phyloP scores from a whole-genome alignment of 352 stramenopile genomes.

The Globisporangium cederbergense region DNA sequence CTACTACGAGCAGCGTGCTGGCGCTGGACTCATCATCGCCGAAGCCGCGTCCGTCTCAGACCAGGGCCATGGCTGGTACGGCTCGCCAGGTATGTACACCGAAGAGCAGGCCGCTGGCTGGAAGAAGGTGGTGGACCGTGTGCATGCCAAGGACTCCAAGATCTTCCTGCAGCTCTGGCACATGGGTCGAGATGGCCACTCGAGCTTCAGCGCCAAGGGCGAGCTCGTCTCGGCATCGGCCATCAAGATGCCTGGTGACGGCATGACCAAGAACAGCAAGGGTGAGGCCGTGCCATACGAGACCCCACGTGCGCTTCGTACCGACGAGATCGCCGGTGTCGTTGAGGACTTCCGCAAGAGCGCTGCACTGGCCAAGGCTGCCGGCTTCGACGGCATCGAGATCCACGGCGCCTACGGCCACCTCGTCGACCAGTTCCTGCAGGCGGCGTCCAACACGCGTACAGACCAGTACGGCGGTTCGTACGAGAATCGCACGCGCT shows the following conservation, averaged over 20 bases:
- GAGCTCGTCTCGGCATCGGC: conserved; percentile 23
- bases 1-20: conserved; percentile 1
- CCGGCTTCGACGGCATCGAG: conserved; percentile 90
- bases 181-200: conserved; percentile 45
- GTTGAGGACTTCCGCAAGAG: conserved; percentile 62
- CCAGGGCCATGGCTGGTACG: not conserved
- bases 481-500: conserved; percentile 55
- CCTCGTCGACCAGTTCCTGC: conserved; percentile 78
- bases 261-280: conserved; percentile 4
- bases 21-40: not conserved
- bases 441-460: conserved; percentile 47
- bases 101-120: not conserved
- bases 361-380: conserved; percentile 35
- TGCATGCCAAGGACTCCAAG: conserved; percentile 37
- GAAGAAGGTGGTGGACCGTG: not conserved
- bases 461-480: conserved; percentile 68
- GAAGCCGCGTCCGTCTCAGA: not conserved
- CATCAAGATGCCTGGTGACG: conserved; percentile 5
- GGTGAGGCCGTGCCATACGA: conserved; percentile 5
- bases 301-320: conserved; percentile 6
- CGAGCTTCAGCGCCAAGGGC: conserved; percentile 22
- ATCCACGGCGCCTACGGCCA: conserved; percentile 87
- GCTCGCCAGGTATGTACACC: not conserved
- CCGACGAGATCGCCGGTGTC: conserved; percentile 18
- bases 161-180: conserved; percentile 76